Evolutionary conservation across 257 asterid species (phyloP).

Genomic region (Eucommia ulmoides): DNA sequence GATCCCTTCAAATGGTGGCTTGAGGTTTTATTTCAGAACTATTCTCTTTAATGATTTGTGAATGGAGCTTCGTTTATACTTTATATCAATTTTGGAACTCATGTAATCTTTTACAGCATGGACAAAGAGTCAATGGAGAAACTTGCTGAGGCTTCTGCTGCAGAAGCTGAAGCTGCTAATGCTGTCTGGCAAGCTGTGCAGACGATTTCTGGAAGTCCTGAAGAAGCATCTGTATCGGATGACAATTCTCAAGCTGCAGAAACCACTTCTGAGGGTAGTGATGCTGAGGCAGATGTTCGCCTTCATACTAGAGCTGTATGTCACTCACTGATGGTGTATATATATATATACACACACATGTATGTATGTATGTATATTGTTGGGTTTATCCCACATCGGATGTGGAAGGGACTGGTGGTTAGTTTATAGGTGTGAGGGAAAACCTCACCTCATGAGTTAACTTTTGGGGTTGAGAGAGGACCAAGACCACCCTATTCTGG

Average conservation of each 20-base stretch:
- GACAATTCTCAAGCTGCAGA: conserved; percentile 67
- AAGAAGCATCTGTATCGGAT: conserved; percentile 61
- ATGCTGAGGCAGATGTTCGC: conserved; percentile 73
- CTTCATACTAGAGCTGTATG: conserved; percentile 96
- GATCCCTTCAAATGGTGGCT: conserved; percentile 35
- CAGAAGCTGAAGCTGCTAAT: conserved; percentile 95
- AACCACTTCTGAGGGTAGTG: conserved; percentile 69
- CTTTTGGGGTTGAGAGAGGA: too few relatives aligned
- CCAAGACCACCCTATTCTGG: too few relatives aligned
- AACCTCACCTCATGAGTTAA: too few relatives aligned
- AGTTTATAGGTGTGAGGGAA: too few relatives aligned
- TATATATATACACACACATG: too few relatives aligned
- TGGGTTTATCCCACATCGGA: too few relatives aligned
- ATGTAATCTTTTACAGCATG: conserved; percentile 33
- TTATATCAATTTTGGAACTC: neutral
- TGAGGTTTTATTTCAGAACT: conserved; percentile 39
- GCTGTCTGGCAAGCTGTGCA: conserved; percentile 94
- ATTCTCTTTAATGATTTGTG: neutral
- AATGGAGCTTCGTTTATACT: neutral
- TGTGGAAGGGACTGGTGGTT: too few relatives aligned
- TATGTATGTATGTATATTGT: too few relatives aligned
- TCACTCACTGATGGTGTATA: too few relatives aligned
- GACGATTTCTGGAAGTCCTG: conserved; percentile 57
- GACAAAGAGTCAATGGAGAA: conserved; percentile 75
- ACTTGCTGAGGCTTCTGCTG: conserved; percentile 92